These are phyloP conservation scores for Syncephalastrum racemosum DNA, from an alignment of 371 early-diverging fungal genomes.

Conservation along the genomic window DNA sequence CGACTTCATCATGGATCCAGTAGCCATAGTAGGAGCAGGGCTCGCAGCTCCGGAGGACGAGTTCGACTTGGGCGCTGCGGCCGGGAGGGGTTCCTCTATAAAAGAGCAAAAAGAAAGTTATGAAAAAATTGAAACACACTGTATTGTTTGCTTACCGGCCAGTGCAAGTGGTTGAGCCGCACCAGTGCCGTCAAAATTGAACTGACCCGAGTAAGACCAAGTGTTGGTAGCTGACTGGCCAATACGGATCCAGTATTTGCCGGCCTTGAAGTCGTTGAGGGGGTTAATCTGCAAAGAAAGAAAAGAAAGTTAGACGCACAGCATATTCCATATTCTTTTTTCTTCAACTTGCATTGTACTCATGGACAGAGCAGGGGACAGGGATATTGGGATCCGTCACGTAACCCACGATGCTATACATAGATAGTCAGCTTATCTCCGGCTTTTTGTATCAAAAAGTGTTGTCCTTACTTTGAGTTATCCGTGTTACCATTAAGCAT, in stretches of 20 bases:
- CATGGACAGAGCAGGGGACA: constrained; percentile 11
- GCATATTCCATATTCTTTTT: not conserved
- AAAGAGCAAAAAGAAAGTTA: not conserved
- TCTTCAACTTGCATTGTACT: not conserved
- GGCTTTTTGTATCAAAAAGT: not conserved
- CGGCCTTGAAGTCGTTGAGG: constrained; percentile 11
- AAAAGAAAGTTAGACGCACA: not conserved
- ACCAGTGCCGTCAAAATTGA: constrained; percentile 24
- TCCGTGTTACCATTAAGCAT: constrained; percentile 29
- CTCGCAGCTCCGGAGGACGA: not conserved
- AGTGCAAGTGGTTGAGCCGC: not conserved
- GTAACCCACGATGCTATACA: constrained; percentile 8
- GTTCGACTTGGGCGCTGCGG: not conserved
- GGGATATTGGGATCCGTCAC: constrained; percentile 7
- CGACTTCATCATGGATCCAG: too few relatives aligned
- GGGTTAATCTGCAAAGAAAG: not conserved
- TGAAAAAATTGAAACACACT: not conserved
- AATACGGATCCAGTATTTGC: constrained; percentile 22
- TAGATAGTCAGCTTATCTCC: not conserved
- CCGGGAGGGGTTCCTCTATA: not conserved
- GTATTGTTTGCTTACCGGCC: not conserved
- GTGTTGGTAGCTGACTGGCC: constrained; percentile 14
- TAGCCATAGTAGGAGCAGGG: too few relatives aligned
- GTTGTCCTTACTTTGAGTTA: constrained; percentile 29
- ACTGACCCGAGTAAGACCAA: constrained; percentile 24